These are phyloP conservation scores for Colletotrichum caudatum DNA, from an alignment of 2,329 filamentous ascomycete species.

Conservation along the genomic window DNA sequence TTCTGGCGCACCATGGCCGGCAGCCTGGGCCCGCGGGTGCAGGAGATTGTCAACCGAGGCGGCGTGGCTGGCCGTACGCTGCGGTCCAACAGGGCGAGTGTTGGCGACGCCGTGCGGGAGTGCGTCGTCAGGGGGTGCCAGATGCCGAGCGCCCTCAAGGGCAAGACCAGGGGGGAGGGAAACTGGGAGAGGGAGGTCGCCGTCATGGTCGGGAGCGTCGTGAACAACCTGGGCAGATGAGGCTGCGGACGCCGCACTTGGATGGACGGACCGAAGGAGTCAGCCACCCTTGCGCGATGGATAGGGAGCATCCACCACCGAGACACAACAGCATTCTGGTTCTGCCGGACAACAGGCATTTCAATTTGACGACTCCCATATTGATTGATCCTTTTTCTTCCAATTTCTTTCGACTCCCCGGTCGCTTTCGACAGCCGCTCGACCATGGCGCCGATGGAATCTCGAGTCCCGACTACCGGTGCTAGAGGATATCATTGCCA, in stretches of 20 bases:
- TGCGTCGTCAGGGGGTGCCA: slow-evolving; percentile 85
- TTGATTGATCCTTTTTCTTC: background rate
- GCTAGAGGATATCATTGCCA: background rate
- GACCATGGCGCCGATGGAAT: background rate
- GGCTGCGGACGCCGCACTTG: background rate
- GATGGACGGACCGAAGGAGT: background rate
- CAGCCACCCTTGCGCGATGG: background rate
- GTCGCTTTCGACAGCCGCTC: too few relatives aligned
- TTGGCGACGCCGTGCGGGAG: slow-evolving; percentile 82
- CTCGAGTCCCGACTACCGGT: background rate
- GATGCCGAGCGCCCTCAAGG: slow-evolving; percentile 69
- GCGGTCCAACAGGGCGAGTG: slow-evolving; percentile 77
- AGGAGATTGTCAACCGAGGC: slow-evolving; percentile 85
- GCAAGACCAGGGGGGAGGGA: slow-evolving; percentile 57
- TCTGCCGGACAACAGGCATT: background rate
- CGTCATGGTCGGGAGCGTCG: slow-evolving; percentile 91
- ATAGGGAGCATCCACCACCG: background rate
- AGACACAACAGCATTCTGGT: background rate
- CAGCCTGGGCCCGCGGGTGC: slow-evolving; percentile 79
- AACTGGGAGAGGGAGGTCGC: slow-evolving; percentile 91
- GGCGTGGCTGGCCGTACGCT: slow-evolving; percentile 87
- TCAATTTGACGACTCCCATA: background rate
- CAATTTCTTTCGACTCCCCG: background rate
- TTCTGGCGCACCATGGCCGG: slow-evolving; percentile 94
- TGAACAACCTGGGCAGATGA: slow-evolving; percentile 67